These are phyloP conservation scores for Jatropha curcas DNA, from an alignment of 345 rosid species.

Conservation along the genomic window DNA sequence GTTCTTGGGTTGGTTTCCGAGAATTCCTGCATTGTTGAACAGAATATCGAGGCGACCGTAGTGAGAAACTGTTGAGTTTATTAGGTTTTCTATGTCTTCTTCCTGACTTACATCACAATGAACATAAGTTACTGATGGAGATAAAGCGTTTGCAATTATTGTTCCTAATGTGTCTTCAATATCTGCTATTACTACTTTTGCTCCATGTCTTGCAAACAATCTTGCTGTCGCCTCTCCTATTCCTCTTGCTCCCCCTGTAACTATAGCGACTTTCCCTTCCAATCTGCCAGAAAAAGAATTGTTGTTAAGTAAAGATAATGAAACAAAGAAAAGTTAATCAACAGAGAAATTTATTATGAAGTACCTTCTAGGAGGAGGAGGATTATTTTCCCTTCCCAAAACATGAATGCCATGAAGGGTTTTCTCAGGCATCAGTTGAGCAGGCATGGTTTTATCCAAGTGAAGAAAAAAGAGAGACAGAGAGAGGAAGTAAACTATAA, in stretches of 20 bases:
- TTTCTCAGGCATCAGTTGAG: slow-evolving; percentile 52
- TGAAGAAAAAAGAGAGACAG: background rate
- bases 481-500: slow-evolving; percentile 1
- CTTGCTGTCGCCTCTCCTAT: slow-evolving; percentile 75
- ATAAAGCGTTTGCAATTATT: slow-evolving; percentile 44
- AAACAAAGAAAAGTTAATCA: background rate
- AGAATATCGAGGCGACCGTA: slow-evolving; percentile 59
- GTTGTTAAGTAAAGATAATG: too few relatives aligned
- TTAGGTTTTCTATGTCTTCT: slow-evolving; percentile 55
- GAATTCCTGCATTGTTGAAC: slow-evolving; percentile 84
- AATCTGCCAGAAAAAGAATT: too few relatives aligned
- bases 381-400: slow-evolving; percentile 37
- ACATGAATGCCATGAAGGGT: slow-evolving; percentile 47
- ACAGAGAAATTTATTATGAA: too few relatives aligned
- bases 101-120: slow-evolving; percentile 71
- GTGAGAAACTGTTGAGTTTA: slow-evolving; percentile 49
- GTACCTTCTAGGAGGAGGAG: slow-evolving; percentile 57
- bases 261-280: slow-evolving; percentile 75
- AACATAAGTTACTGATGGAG: slow-evolving; percentile 51
- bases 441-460: slow-evolving; percentile 38
- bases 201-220: slow-evolving; percentile 70
- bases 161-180: slow-evolving; percentile 54
- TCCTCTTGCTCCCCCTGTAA: slow-evolving; percentile 85
- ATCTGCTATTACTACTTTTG: slow-evolving; percentile 77
- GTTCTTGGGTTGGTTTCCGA: slow-evolving; percentile 60